Percentiles rank a stretch among this genome's conserved stretches.
Evolutionary conservation across 2,329 filamentous ascomycete species (phyloP).

Genomic region (Tolypocladium ovalisporum): DNA sequence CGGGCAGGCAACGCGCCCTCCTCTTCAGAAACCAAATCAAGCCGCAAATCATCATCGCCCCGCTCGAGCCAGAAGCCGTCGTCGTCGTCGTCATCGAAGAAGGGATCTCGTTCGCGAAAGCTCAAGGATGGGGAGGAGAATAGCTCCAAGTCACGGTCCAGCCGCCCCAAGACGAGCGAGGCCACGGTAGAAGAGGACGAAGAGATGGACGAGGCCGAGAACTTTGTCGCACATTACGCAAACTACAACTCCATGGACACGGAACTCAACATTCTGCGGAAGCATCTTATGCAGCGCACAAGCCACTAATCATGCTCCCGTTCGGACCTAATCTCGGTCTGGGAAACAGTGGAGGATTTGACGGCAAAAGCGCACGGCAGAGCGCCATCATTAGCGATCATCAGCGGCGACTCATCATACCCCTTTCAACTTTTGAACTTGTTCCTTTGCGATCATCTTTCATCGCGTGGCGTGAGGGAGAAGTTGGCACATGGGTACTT

Average conservation of each 20-base stretch:
- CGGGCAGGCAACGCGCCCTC: not conserved
- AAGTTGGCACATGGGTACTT: not conserved
- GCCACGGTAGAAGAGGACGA: not conserved
- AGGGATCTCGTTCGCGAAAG: not conserved
- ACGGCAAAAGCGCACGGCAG: not conserved
- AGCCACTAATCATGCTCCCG: not conserved
- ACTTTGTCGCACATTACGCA: conserved; percentile 2
- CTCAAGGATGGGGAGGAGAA: not conserved
- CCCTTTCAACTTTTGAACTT: not conserved
- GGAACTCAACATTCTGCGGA: conserved; percentile 4
- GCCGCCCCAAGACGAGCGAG: not conserved
- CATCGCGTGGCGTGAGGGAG: not conserved
- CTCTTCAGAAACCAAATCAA: not conserved
- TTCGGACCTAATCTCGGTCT: not conserved
- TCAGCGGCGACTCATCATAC: not conserved
- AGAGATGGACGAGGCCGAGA: not conserved
- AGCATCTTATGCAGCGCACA: conserved; percentile 3
- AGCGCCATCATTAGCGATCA: not conserved
- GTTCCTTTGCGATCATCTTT: not conserved
- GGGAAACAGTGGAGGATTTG: not conserved
- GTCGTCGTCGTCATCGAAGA: not conserved
- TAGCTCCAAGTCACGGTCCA: not conserved
- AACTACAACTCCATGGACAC: conserved; percentile 6
- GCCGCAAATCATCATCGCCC: not conserved
- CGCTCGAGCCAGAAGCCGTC: not conserved